Evolutionary conservation across 352 stramenopile species (phyloP), one percentile per base, ranked within the genome.

Genomic region (Phytophthora rubi): DNA sequence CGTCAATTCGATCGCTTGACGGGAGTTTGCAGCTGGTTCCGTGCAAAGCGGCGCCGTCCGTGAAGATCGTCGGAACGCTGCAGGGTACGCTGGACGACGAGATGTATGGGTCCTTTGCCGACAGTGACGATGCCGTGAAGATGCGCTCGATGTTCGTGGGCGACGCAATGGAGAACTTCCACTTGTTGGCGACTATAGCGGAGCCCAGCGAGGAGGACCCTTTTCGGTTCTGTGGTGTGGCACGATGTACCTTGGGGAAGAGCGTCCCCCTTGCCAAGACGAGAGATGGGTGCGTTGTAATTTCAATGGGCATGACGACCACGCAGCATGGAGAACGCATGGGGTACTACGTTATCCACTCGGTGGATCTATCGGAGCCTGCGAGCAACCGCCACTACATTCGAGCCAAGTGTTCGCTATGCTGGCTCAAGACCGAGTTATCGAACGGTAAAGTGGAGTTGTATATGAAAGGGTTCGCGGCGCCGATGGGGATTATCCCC

Each of bases 171-270:
- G 70, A 84, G n/a, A 75, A 79, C 53, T 71, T 77, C 51, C 66
- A 77, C 30, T 79, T 81, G 73, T 39, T 88, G 26, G 68, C 75
- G 10, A 80, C 62, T 2, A 77, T 85, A 48, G 77, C 68, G 18
- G 73, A 61, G 28, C 79, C 77, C n/a, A 88, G 48, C 10, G 59
- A 79, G 45, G 60, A 75, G 15, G 79, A 89, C 35, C 84, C 82
- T 53, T 92, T 84, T 73, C 78, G 76, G 45, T 86, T 86, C 65
- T 76, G 85, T 10, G 82, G 82, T n/a, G 33, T 90, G 21, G 65
- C 75, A 0, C 75, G 79, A 47, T 80, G 83, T 30, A 69, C 83
- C 5, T 75, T 82, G 15, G 70, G 45, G 0, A 71, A 67, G 1
- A 30, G 84, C 2, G 44, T 79, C 0, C 70, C 72, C 15, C 39